These are phyloP conservation scores for Platanthera zijinensis DNA, from an alignment of 106 monocot species.

Conservation along the genomic window DNA sequence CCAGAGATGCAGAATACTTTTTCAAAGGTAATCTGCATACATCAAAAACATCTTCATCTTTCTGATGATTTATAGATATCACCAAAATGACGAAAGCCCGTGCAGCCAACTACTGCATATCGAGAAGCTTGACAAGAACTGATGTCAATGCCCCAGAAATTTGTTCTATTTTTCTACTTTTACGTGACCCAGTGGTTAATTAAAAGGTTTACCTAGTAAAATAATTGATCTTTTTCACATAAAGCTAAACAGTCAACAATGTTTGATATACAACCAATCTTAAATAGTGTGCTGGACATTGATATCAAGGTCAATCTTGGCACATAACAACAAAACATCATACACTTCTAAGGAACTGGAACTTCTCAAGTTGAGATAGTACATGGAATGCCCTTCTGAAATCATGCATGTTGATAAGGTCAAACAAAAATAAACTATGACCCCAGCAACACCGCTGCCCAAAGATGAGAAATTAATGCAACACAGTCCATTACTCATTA, in stretches of 20 bases:
- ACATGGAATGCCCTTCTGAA: too few relatives aligned
- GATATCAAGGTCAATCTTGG: background rate
- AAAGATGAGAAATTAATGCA: too few relatives aligned
- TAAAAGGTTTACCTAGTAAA: too few relatives aligned
- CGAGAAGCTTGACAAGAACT: conserved; percentile 67
- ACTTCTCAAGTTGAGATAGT: too few relatives aligned
- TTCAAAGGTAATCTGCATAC: conserved; percentile 62
- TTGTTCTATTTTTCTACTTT: conserved; percentile 51
- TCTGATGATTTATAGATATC: conserved; percentile 50
- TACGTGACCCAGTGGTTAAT: conserved; percentile 22
- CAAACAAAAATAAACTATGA: too few relatives aligned
- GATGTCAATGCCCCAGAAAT: conserved; percentile 60
- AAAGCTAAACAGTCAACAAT: background rate
- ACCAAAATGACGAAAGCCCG: conserved; percentile 73
- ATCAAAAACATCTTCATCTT: conserved; percentile 82
- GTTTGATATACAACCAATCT: too few relatives aligned
- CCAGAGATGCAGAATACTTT: conserved; percentile 70
- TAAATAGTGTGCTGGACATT: background rate
- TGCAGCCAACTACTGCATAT: conserved; percentile 63
- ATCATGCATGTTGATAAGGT: too few relatives aligned
- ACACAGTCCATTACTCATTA: too few relatives aligned
- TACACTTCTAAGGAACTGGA: too few relatives aligned
- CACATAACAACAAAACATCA: background rate
- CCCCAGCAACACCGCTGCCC: too few relatives aligned
- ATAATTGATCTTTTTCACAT: background rate